phyloP scores from a whole-genome alignment of 208 protist genomes.

The Leishmania aethiopica region DNA sequence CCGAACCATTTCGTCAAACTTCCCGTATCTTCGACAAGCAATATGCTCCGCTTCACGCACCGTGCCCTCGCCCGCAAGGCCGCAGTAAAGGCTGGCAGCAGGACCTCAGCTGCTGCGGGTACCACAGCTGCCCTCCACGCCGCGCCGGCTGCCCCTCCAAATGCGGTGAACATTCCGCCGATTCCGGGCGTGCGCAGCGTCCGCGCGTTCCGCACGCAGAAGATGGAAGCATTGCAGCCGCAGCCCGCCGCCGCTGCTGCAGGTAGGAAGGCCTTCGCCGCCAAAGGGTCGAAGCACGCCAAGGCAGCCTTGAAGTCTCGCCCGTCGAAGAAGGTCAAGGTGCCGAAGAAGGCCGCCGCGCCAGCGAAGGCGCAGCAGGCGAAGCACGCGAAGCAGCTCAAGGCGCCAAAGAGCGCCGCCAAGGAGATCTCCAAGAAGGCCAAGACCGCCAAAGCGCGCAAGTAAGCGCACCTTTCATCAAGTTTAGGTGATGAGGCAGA shows the following conservation, averaged over 20 bases:
- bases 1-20: not conserved
- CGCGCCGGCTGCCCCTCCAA: slow-evolving; percentile 4
- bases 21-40: not conserved
- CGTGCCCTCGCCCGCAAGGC: slow-evolving; percentile 34
- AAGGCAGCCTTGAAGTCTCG: slow-evolving; percentile 9
- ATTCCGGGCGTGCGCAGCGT: slow-evolving; percentile 39
- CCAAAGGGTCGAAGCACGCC: slow-evolving; percentile 5
- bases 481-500: not conserved
- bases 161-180: slow-evolving; percentile 24
- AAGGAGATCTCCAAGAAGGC: slow-evolving; percentile 24
- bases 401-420: slow-evolving; percentile 8
- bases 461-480: not conserved
- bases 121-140: slow-evolving; percentile 6
- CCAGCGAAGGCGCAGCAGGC: slow-evolving; percentile 5
- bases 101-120: slow-evolving; percentile 5
- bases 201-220: slow-evolving; percentile 27
- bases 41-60: slow-evolving; percentile 28
- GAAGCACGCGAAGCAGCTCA: not conserved
- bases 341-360: slow-evolving; percentile 17
- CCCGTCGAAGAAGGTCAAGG: slow-evolving; percentile 13
- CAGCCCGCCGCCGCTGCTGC: not conserved
- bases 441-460: slow-evolving; percentile 9
- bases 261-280: slow-evolving; percentile 20
- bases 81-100: slow-evolving; percentile 6
- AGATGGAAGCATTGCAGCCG: slow-evolving; percentile 9